Evolutionary conservation across 2,329 filamentous ascomycete species (phyloP).

Genomic region (Achaetomium macrosporum): DNA sequence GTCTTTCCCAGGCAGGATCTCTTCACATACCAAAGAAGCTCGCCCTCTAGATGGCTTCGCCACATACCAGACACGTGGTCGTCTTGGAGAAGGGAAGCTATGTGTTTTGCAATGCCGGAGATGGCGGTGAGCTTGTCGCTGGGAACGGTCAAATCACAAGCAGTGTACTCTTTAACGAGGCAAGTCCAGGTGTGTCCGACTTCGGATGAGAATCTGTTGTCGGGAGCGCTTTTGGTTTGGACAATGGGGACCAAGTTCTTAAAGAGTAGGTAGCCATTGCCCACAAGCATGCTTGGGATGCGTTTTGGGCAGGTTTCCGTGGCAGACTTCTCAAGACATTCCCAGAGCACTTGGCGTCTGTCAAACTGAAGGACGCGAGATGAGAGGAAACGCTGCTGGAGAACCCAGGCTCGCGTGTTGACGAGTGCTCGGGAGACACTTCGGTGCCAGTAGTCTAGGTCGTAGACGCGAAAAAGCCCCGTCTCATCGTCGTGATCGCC

Average conservation of each 20-base stretch:
- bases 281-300: not conserved
- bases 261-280: not conserved
- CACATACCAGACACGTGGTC: slow-evolving; percentile 9
- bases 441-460: not conserved
- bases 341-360: slow-evolving; percentile 7
- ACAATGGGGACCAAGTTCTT: not conserved
- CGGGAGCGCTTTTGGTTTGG: not conserved
- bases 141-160: slow-evolving; percentile 3
- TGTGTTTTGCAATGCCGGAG: slow-evolving; percentile 2
- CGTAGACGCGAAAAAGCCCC: not conserved
- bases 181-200: not conserved
- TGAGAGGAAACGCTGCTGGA: slow-evolving; percentile 10
- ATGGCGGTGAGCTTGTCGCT: slow-evolving; percentile 10
- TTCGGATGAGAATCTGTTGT: no score
- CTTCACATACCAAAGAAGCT: slow-evolving; percentile 1
- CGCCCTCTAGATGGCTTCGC: slow-evolving; percentile 2
- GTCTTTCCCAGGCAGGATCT: not conserved
- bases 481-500: not conserved
- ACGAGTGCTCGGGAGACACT: slow-evolving; percentile 1
- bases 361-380: slow-evolving; percentile 12
- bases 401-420: slow-evolving; percentile 8
- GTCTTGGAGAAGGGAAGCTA: slow-evolving; percentile 1
- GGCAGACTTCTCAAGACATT: slow-evolving; percentile 7
- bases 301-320: slow-evolving; percentile 4
- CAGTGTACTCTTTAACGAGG: not conserved